Percentiles rank a stretch among this genome's conserved stretches.
These are phyloP conservation scores for Capsicum baccatum DNA, from an alignment of 257 asterid species.

Conservation along the genomic window DNA sequence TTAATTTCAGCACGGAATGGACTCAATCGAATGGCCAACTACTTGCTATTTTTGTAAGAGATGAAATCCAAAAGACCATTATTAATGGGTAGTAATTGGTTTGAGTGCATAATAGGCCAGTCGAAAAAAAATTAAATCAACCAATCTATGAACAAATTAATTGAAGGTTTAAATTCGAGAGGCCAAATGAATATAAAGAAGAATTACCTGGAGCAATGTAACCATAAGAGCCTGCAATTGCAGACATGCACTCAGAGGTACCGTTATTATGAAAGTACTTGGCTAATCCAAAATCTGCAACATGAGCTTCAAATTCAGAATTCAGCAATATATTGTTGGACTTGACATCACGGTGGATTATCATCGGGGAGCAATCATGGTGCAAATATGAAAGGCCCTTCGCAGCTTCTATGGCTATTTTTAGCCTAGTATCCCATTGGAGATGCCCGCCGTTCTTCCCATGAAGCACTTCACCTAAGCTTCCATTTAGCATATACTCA, in stretches of 20 bases:
- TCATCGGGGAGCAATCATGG: slow-evolving; percentile 52
- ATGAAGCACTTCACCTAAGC: slow-evolving; percentile 50
- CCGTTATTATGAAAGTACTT: slow-evolving; percentile 45
- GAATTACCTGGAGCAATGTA: slow-evolving; percentile 55
- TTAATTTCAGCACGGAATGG: too few species aligned
- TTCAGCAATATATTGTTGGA: slow-evolving; percentile 48
- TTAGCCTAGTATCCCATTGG: slow-evolving; percentile 49
- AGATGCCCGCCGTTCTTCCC: slow-evolving; percentile 43
- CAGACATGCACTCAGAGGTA: slow-evolving; percentile 53
- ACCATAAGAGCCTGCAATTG: slow-evolving; percentile 56
- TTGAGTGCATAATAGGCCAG: background rate
- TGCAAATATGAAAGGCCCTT: slow-evolving; percentile 51
- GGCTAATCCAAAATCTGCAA: slow-evolving; percentile 50
- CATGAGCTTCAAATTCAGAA: slow-evolving; percentile 49
- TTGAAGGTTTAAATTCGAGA: background rate
- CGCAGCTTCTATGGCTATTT: slow-evolving; percentile 47
- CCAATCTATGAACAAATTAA: slow-evolving; percentile 10
- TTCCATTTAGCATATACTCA: slow-evolving; percentile 52
- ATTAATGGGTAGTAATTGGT: background rate
- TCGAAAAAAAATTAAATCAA: background rate
- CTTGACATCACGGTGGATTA: slow-evolving; percentile 49
- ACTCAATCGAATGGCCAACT: too few species aligned
- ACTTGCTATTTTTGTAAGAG: too few species aligned
- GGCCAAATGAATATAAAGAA: background rate
- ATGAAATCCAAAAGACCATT: background rate